Percentiles rank a stretch among this genome's conserved stretches.
phyloP scores from a whole-genome alignment of 1,139 yeast species.

The Blastobotrys serpentis region DNA sequence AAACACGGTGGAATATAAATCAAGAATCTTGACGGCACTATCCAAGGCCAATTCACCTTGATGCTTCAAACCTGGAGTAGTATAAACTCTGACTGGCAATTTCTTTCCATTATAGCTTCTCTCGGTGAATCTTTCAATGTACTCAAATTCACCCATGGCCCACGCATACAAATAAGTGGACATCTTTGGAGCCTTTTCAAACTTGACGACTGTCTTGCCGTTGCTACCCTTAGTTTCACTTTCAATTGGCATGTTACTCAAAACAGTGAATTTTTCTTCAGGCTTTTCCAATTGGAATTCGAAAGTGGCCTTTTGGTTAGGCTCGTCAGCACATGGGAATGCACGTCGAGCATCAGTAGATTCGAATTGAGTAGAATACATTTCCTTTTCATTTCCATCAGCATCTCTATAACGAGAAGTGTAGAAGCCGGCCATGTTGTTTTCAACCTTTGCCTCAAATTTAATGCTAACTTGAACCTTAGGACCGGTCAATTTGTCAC shows the following conservation, averaged over 20 bases:
- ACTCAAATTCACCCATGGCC: slow-evolving; percentile 74
- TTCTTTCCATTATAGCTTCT: slow-evolving; percentile 48
- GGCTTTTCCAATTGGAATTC: slow-evolving; percentile 63
- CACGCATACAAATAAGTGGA: slow-evolving; percentile 75
- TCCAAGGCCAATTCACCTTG: slow-evolving; percentile 69
- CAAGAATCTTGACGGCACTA: slow-evolving; percentile 72
- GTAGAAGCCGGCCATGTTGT: slow-evolving; percentile 83
- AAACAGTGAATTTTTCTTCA: slow-evolving; percentile 53
- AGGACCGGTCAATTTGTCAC: slow-evolving; percentile 14
- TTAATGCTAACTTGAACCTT: slow-evolving; percentile 35
- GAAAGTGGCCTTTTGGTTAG: slow-evolving; percentile 77
- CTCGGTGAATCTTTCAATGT: slow-evolving; percentile 51
- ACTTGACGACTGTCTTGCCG: slow-evolving; percentile 40
- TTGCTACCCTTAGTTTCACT: slow-evolving; percentile 30
- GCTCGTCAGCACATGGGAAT: slow-evolving; percentile 89
- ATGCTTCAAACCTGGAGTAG: slow-evolving; percentile 69
- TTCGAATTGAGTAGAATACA: slow-evolving; percentile 87
- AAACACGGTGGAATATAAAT: slow-evolving; percentile 68
- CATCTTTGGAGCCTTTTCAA: slow-evolving; percentile 66
- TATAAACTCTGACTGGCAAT: slow-evolving; percentile 77
- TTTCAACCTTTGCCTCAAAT: slow-evolving; percentile 51
- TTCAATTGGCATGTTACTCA: slow-evolving; percentile 72
- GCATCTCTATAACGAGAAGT: slow-evolving; percentile 60
- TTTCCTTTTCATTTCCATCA: slow-evolving; percentile 57
- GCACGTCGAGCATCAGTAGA: slow-evolving; percentile 89